These are phyloP conservation scores for Mycena floridula DNA, from an alignment of 768 basidiomycete species.

Conservation along the genomic window DNA sequence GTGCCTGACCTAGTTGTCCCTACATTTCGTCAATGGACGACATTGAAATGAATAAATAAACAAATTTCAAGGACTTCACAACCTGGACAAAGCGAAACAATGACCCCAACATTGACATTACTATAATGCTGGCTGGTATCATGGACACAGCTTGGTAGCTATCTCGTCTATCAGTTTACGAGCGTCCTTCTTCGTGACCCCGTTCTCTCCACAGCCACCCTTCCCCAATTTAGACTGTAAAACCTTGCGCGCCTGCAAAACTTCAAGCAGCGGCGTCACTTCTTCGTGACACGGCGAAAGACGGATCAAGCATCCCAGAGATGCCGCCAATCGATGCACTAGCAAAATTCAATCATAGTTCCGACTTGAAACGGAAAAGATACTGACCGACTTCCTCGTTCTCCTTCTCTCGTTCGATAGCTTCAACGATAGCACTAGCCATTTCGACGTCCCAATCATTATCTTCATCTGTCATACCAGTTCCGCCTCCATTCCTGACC, in stretches of 20 bases:
- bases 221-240: conserved; percentile 52
- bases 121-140: too few relatives aligned
- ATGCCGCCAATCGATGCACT: conserved; percentile 82
- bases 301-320: conserved; percentile 70
- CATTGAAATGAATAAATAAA: too few relatives aligned
- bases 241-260: conserved; percentile 53
- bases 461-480: conserved; percentile 40
- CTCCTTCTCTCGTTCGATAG: conserved; percentile 59
- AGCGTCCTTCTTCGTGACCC: conserved; percentile 60
- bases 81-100: too few relatives aligned
- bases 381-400: conserved; percentile 78
- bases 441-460: conserved; percentile 88
- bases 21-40: too few relatives aligned
- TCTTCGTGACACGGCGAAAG: conserved; percentile 63
- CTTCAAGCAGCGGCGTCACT: conserved; percentile 56
- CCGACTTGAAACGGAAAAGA: conserved; percentile 2
- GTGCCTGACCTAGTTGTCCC: too few relatives aligned
- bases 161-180: conserved; percentile 63
- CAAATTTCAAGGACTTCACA: too few relatives aligned
- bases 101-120: too few relatives aligned
- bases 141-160: conserved; percentile 36
- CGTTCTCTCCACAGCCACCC: conserved; percentile 44
- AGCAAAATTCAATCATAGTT: conserved; percentile 2
- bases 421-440: conserved; percentile 77
- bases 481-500: conserved; percentile 22